Percentiles rank a stretch among this genome's conserved stretches.
Conservation (phyloP, 305 asterid genomes). For the Andrographis paniculata region DNA sequence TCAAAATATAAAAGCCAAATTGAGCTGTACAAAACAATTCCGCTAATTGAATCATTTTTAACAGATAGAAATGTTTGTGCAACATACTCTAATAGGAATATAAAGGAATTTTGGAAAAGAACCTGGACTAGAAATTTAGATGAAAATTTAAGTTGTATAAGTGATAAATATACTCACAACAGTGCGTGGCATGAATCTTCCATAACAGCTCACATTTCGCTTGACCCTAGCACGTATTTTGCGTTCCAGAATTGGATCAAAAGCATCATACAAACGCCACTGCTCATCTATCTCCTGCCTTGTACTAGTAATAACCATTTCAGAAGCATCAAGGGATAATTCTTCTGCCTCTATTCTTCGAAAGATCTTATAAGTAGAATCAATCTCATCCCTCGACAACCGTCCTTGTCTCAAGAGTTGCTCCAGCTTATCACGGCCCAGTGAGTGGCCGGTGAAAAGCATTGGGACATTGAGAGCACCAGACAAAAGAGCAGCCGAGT, state of each 20-base stretch:
- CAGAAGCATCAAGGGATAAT: conserved; percentile 88
- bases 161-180: conserved; percentile 53
- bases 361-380: conserved; percentile 92
- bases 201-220: conserved; percentile 98
- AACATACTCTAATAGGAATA: no score
- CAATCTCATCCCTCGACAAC: conserved; percentile 82
- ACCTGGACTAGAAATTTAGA: no score
- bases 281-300: conserved; percentile 98
- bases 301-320: conserved; percentile 93
- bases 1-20: no score
- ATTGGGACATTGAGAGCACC: conserved; percentile 97
- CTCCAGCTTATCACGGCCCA: conserved; percentile 98
- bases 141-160: conserved; percentile 3
- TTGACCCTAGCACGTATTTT: conserved; percentile 90
- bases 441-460: conserved; percentile 98
- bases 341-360: conserved; percentile 99
- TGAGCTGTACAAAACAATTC: no score
- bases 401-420: conserved; percentile 94
- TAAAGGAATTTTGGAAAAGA: not conserved
- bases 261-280: conserved; percentile 97
- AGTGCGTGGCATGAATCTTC: conserved; percentile 96
- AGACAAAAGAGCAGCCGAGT: conserved; percentile 85
- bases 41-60: no score
- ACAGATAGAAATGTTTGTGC: no score
- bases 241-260: conserved; percentile 90